phyloP scores from a whole-genome alignment of 495 filamentous ascomycete genomes.

The Trypethelium eluteriae region DNA sequence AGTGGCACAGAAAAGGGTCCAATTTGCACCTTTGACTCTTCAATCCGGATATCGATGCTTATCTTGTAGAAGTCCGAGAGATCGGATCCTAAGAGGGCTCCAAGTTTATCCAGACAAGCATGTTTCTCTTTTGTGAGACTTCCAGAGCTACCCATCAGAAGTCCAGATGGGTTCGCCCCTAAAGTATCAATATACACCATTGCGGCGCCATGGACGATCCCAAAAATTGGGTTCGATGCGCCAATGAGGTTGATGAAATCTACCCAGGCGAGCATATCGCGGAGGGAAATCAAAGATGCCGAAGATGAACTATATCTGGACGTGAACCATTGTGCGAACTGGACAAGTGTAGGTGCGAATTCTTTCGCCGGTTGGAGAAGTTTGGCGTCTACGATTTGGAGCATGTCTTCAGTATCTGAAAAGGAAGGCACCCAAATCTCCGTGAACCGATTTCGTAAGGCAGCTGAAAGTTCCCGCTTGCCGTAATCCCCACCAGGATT shows the following conservation, averaged over 20 bases:
- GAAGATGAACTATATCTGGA: slow-evolving; percentile 63
- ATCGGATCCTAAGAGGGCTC: slow-evolving; percentile 56
- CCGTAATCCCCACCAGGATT: slow-evolving; percentile 98
- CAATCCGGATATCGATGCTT: slow-evolving; percentile 42
- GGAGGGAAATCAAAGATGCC: slow-evolving; percentile 69
- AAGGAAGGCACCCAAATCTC: slow-evolving; percentile 94
- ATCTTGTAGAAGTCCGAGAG: slow-evolving; percentile 55
- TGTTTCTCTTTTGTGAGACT: slow-evolving; percentile 55
- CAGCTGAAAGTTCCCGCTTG: slow-evolving; percentile 92
- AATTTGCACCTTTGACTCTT: slow-evolving; percentile 47
- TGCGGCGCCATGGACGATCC: slow-evolving; percentile 77
- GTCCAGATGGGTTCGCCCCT: slow-evolving; percentile 84
- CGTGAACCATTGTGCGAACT: slow-evolving; percentile 90
- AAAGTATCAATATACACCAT: slow-evolving; percentile 94
- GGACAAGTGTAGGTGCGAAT: slow-evolving; percentile 60
- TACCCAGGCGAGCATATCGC: slow-evolving; percentile 90
- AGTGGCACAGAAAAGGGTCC: slow-evolving; percentile 63
- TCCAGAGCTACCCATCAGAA: slow-evolving; percentile 58
- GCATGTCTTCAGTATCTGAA: slow-evolving; percentile 72
- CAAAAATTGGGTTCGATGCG: slow-evolving; percentile 45
- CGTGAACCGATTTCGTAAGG: slow-evolving; percentile 91
- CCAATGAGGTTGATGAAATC: slow-evolving; percentile 70
- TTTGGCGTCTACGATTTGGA: slow-evolving; percentile 77
- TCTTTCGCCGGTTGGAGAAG: slow-evolving; percentile 43
- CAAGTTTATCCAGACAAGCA: slow-evolving; percentile 64